Evolutionary conservation across 1,284 basidiomycete species (phyloP), one percentile per base, ranked within the genome.

Genomic region (Ganoderma meredithae): DNA sequence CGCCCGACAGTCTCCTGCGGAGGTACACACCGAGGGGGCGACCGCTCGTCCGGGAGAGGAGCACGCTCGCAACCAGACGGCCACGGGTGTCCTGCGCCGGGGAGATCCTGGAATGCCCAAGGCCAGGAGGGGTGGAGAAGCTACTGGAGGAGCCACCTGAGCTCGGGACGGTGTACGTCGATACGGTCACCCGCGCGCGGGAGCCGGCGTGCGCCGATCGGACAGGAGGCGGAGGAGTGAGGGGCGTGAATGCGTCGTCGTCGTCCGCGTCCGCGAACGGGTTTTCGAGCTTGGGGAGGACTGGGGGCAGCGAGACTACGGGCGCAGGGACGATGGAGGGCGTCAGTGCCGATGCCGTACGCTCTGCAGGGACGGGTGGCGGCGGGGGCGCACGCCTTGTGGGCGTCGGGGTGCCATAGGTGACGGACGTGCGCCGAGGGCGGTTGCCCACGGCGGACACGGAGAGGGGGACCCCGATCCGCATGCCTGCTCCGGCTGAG

Each of bases 11-110:
- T 40, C 75, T 70, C 55, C 73, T 65, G 47, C 75, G 71, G 39
- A 72, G 69, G 47, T 72, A 70, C 9, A 63, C 64, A n/a, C 71
- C 71, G 62, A 75, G 68, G 3, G 77, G 75, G 15, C 74, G 67
- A 1, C 77, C 77, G 47, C 63, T 69, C 25, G 70, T 69, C 25
- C 77, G 73, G 63, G 52, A 75, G 31, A 78, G 75, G 62, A 78
- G 72, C 49, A 74, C 73, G 65, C 66, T 77, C 59, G 77, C 77
- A 27, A 78, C 76, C 36, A 77, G 74, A 62, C 72, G 70, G 41
- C 74, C 74, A 5, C 67, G 71, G 64, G 66, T 73, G 66, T 67
- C 73, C 41, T 56, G 68, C 61, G 69, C 67, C 52, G 69, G 72
- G 58, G 64, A 47, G 5, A 62, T 49, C 40, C 19, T 58, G 27